Conservation (phyloP, 2,329 filamentous ascomycete genomes). For the Cladophialophora exuberans region DNA sequence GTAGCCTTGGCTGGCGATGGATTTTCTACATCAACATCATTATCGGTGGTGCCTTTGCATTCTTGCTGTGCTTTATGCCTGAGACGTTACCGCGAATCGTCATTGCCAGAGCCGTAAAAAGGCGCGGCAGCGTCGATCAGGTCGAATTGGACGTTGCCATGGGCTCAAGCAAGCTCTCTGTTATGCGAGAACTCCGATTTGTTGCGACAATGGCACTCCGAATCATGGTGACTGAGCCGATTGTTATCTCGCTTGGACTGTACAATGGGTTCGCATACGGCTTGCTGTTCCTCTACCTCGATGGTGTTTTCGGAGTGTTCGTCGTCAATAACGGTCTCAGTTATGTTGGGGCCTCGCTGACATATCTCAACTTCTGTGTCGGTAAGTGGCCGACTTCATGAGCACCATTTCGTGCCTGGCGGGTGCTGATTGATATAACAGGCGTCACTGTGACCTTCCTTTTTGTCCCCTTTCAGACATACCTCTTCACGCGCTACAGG, state of each 20-base stretch:
- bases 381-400: slow-evolving; percentile 21
- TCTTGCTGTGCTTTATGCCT: slow-evolving; percentile 44
- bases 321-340: slow-evolving; percentile 46
- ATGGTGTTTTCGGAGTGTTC: slow-evolving; percentile 50
- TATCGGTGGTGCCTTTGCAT: slow-evolving; percentile 42
- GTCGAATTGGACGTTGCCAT: slow-evolving; percentile 39
- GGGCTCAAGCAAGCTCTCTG: slow-evolving; percentile 41
- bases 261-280: slow-evolving; percentile 51
- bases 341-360: slow-evolving; percentile 44
- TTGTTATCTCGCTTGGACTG: slow-evolving; percentile 39
- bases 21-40: slow-evolving; percentile 44
- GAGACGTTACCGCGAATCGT: slow-evolving; percentile 47
- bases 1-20: slow-evolving; percentile 44
- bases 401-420: neutral
- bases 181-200: slow-evolving; percentile 45
- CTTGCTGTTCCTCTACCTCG: slow-evolving; percentile 47
- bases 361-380: slow-evolving; percentile 49
- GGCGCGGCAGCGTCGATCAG: slow-evolving; percentile 35
- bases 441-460: slow-evolving; percentile 46
- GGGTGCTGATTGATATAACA: neutral
- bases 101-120: slow-evolving; percentile 41
- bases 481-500: slow-evolving; percentile 45
- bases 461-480: slow-evolving; percentile 49
- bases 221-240: slow-evolving; percentile 49
- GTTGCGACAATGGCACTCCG: slow-evolving; percentile 48